Conservation (phyloP, 495 filamentous ascomycete species). For the Neurospora sp. region DNA sequence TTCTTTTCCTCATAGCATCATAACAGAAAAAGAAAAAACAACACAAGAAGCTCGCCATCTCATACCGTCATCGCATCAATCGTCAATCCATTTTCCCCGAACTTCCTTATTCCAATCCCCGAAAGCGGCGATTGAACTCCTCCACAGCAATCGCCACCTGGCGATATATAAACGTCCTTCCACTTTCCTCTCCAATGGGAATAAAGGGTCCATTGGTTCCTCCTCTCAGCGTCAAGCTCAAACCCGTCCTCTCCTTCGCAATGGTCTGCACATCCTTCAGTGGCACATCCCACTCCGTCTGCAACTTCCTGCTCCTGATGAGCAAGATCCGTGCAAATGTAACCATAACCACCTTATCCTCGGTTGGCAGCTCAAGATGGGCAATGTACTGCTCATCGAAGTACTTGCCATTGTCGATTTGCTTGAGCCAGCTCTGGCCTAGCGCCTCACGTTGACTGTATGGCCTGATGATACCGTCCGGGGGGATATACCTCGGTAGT, state of each 20-base stretch:
- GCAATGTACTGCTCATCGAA: slow-evolving; percentile 97
- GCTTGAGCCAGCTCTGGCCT: slow-evolving; percentile 98
- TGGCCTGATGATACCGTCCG: slow-evolving; percentile 87
- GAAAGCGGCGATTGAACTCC: slow-evolving; percentile 47
- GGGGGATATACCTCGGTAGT: slow-evolving; percentile 79
- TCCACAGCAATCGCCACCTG: slow-evolving; percentile 49
- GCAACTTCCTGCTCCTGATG: slow-evolving; percentile 70
- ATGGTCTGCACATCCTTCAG: slow-evolving; percentile 96
- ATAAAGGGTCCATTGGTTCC: slow-evolving; percentile 92
- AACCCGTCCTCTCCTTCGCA: slow-evolving; percentile 87
- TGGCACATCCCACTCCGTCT: slow-evolving; percentile 89
- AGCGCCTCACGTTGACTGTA: slow-evolving; percentile 94
- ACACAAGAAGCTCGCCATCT: not conserved
- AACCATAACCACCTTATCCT: slow-evolving; percentile 91
- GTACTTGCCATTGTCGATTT: slow-evolving; percentile 89
- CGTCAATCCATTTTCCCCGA: not conserved
- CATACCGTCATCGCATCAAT: not conserved
- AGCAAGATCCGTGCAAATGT: slow-evolving; percentile 90
- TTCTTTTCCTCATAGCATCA: not conserved
- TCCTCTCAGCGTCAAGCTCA: slow-evolving; percentile 79
- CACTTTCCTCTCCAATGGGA: slow-evolving; percentile 79
- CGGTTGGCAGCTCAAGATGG: slow-evolving; percentile 79
- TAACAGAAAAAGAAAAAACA: not conserved
- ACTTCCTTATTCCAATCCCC: slow-evolving; percentile 27
- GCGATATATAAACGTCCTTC: slow-evolving; percentile 72